Percentiles rank a stretch among this genome's conserved stretches.
phyloP scores from a whole-genome alignment of 225 moss, liverwort and hornwort genomes.

The Sphagnum contortum region DNA sequence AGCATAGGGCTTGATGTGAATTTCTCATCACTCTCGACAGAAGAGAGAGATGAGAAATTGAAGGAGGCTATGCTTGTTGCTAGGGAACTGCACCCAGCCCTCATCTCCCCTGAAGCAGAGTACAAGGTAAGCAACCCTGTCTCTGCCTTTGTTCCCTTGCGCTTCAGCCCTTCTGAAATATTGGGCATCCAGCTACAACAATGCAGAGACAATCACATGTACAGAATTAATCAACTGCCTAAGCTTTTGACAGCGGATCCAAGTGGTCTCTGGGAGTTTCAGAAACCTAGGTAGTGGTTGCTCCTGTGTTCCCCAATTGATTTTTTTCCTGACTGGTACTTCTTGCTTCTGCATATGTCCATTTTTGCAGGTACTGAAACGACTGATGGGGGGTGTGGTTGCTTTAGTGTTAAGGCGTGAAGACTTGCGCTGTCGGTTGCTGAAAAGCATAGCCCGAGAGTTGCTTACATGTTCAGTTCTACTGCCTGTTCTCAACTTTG shows the following conservation, averaged over 20 bases:
- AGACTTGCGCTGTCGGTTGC: conserved; percentile 49
- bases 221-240: too few relatives aligned
- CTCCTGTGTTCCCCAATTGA: too few relatives aligned
- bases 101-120: conserved; percentile 69
- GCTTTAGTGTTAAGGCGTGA: conserved; percentile 48
- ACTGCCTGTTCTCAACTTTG: conserved; percentile 68
- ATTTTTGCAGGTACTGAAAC: conserved; percentile 36
- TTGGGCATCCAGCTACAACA: too few relatives aligned
- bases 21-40: conserved; percentile 57
- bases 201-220: too few relatives aligned
- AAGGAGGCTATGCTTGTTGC: conserved; percentile 64
- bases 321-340: too few relatives aligned
- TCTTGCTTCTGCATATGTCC: too few relatives aligned
- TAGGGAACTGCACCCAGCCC: conserved; percentile 76
- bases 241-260: too few relatives aligned
- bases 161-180: too few relatives aligned
- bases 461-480: conserved; percentile 68
- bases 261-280: too few relatives aligned
- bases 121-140: conserved; percentile 19
- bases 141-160: too few relatives aligned
- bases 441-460: conserved; percentile 54
- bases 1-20: conserved; percentile 67
- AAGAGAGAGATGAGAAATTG: conserved; percentile 86
- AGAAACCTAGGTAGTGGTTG: too few relatives aligned
- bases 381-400: conserved; percentile 71